Evolutionary conservation across 441 rosid genomes (phyloP), one percentile per base, ranked within the genome.

Genomic region (Theobroma grandiflorum): DNA sequence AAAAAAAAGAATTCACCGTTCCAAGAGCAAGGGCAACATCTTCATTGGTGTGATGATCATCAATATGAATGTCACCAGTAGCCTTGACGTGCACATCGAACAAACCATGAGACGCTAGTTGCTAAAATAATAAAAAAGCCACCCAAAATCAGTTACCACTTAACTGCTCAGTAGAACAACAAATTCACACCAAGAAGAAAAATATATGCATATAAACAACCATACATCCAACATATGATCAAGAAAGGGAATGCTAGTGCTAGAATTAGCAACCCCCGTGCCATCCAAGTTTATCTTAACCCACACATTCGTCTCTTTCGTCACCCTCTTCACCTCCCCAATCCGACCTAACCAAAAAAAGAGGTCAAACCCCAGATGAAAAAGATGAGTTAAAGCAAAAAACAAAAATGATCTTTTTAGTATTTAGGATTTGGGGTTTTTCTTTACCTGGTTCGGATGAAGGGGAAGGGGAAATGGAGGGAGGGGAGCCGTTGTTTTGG

Each of bases 11-110:
- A 59, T 62, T 68, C 37, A 92, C 96, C 31, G 99, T 92, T 86
- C 99, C 99, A 83, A 95, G 86, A 84, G 99, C 97, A 81, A 97
- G 99, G 15, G 95, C 94, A 86, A 93, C 91, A 83, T 95, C 99
- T 89, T 97, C 98, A 74, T 94, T 97, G 0, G 90, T 91, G 78
- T 97, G 99, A 84, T 95, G 99, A 84, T 97, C 98, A 69, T 95
- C 99, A 35, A 97, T 95, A 84, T 92, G 99, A 88, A 87, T 79
- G 78, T 95, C 99, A 47, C 99, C 98, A 9, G 93, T 92, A 52
- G 96, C 99, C 89, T 85, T 91, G 47, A 91, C 97, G 62, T 93
- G 94, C 40, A 95, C 93, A 82, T 97, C 96, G 8, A 97, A 90
- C 78, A 97, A 83, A 22, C 99, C 99, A 79, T 95, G 99, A 22